A percentile compares a stretch with the other conserved stretches of the same genome.
Evolutionary conservation across 192 early-diverging fungal genomes (phyloP).

Genomic region (Jimgerdemannia lactiflua): DNA sequence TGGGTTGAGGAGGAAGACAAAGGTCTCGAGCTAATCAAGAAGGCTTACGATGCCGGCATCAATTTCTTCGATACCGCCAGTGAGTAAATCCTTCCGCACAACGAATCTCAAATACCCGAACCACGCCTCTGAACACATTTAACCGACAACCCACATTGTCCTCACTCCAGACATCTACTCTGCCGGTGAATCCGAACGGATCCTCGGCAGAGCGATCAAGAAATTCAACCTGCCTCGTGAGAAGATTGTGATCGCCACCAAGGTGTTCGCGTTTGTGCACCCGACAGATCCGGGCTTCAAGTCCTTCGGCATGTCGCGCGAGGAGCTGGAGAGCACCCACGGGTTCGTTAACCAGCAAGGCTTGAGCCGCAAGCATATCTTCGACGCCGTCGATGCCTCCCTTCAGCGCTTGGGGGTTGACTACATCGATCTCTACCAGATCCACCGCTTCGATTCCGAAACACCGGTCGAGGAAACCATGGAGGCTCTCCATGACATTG

Average conservation of each 20-base stretch:
- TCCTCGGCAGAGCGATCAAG: slow-evolving; percentile 36
- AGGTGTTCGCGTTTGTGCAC: slow-evolving; percentile 37
- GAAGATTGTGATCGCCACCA: slow-evolving; percentile 75
- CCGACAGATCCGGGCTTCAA: neutral
- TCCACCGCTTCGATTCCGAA: slow-evolving; percentile 57
- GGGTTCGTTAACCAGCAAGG: slow-evolving; percentile 61
- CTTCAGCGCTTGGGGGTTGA: slow-evolving; percentile 64
- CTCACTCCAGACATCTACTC: slow-evolving; percentile 45
- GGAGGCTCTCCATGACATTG: slow-evolving; percentile 64
- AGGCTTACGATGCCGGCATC: slow-evolving; percentile 67
- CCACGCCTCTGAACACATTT: no score
- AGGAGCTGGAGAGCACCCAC: slow-evolving; percentile 1
- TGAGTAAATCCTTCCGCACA: slow-evolving; percentile 8
- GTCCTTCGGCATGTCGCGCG: slow-evolving; percentile 1
- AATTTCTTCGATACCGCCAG: slow-evolving; percentile 74
- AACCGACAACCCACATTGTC: neutral
- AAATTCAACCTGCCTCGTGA: slow-evolving; percentile 49
- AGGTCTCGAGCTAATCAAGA: slow-evolving; percentile 37
- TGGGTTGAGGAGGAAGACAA: slow-evolving; percentile 44
- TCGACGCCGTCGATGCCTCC: slow-evolving; percentile 72
- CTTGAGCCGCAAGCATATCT: slow-evolving; percentile 79
- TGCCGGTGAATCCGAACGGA: slow-evolving; percentile 28
- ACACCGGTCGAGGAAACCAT: slow-evolving; percentile 70
- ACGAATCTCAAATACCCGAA: neutral
- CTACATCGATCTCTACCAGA: slow-evolving; percentile 71